These are phyloP conservation scores for Lindgomyces ingoldianus DNA, from an alignment of 495 filamentous ascomycete genomes.

Conservation along the genomic window DNA sequence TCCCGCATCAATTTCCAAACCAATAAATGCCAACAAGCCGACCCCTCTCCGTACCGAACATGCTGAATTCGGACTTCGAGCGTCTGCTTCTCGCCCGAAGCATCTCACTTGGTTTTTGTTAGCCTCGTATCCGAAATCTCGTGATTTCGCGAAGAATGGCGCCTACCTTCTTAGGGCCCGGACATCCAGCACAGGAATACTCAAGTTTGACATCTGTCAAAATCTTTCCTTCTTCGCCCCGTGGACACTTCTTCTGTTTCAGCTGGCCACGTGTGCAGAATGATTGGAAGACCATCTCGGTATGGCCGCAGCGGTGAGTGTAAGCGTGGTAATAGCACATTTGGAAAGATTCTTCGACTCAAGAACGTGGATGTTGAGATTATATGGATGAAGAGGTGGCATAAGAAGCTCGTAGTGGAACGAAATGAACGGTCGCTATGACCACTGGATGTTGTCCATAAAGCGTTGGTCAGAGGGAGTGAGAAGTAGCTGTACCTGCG, in stretches of 20 bases:
- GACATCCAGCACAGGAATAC: constrained; percentile 15
- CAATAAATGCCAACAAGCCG: not conserved
- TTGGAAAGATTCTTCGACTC: not conserved
- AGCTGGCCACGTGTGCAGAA: constrained; percentile 34
- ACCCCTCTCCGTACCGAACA: not conserved
- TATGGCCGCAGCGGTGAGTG: constrained; percentile 45
- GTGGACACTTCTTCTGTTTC: constrained; percentile 21
- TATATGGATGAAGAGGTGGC: too few species aligned
- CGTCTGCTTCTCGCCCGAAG: not conserved
- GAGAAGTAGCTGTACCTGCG: too few species aligned
- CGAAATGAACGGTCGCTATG: too few species aligned
- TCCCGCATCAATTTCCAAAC: not conserved
- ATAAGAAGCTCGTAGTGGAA: too few species aligned
- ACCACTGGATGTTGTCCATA: too few species aligned
- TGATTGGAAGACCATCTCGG: constrained; percentile 40
- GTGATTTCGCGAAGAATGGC: not conserved
- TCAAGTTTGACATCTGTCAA: constrained; percentile 16
- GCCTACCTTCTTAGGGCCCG: constrained; percentile 14
- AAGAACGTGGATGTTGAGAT: too few species aligned
- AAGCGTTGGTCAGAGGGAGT: too few species aligned
- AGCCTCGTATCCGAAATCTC: not conserved
- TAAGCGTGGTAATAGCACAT: constrained; percentile 47
- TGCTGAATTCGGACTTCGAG: not conserved
- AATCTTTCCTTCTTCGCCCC: constrained; percentile 19
- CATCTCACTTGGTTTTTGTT: not conserved